Evolutionary conservation across 148 eudicot species (phyloP).

Genomic region (Agrostemma githago): DNA sequence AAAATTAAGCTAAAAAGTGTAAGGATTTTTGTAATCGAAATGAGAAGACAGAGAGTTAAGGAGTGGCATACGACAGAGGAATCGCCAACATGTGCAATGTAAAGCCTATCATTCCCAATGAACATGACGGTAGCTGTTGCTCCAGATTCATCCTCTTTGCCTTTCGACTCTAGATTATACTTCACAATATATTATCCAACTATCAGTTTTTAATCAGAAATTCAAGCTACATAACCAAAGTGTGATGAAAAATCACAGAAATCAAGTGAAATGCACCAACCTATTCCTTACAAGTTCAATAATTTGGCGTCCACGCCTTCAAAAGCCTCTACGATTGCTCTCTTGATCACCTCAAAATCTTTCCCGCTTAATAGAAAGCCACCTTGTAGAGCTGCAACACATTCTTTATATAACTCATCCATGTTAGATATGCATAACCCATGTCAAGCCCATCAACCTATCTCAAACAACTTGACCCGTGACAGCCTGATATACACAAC

Average conservation of each 20-base stretch:
- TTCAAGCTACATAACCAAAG: background rate
- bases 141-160: slow-evolving; percentile 72
- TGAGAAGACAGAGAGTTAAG: no score
- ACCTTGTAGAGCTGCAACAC: slow-evolving; percentile 65
- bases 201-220: slow-evolving; percentile 2
- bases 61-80: slow-evolving; percentile 59
- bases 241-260: slow-evolving; percentile 5
- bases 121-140: slow-evolving; percentile 81
- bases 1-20: no score
- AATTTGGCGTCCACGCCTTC: slow-evolving; percentile 63
- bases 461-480: background rate
- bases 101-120: slow-evolving; percentile 47
- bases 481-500: background rate
- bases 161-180: slow-evolving; percentile 65
- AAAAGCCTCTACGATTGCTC: slow-evolving; percentile 61
- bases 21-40: no score
- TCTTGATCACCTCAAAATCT: slow-evolving; percentile 45
- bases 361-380: slow-evolving; percentile 53
- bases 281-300: slow-evolving; percentile 45
- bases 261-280: background rate
- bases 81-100: slow-evolving; percentile 91
- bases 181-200: slow-evolving; percentile 20
- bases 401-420: slow-evolving; percentile 91
- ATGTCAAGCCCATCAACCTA: slow-evolving; percentile 12
- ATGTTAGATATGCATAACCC: slow-evolving; percentile 29